phyloP scores from a whole-genome alignment of 2,329 filamentous ascomycete species.

The Phyllosticta ampelicida region DNA sequence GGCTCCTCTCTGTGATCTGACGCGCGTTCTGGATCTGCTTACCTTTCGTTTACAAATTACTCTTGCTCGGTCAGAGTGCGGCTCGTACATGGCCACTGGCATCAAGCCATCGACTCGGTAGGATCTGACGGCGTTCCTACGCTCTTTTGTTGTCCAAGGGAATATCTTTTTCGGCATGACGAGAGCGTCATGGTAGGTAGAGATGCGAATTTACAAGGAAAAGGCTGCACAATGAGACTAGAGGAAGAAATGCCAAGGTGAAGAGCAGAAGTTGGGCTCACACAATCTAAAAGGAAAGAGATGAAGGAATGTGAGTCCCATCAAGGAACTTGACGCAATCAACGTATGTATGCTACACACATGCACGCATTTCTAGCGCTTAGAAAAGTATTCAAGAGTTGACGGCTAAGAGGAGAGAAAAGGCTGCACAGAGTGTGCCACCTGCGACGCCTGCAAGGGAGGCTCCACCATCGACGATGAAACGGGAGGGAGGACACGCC shows the following conservation, averaged over 20 bases:
- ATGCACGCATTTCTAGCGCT: neutral
- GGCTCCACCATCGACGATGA: conserved; percentile 1
- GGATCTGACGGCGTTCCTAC: conserved; percentile 20
- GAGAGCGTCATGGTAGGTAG: neutral
- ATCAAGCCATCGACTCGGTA: conserved; percentile 30
- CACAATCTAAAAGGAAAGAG: neutral
- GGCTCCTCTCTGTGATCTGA: neutral
- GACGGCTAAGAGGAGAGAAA: neutral
- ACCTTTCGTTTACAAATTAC: neutral
- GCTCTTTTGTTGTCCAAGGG: conserved; percentile 34
- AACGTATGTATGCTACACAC: neutral
- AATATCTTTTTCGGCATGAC: conserved; percentile 31
- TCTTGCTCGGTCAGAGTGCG: neutral
- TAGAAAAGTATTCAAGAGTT: neutral
- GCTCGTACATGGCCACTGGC: conserved; percentile 20
- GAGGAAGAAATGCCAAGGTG: neutral
- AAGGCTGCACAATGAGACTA: neutral
- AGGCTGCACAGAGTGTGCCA: neutral
- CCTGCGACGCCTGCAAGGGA: conserved; percentile 6
- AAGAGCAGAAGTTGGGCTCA: neutral
- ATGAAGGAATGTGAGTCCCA: conserved; percentile 1
- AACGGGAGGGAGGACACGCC: conserved; percentile 1
- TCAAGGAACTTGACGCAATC: neutral
- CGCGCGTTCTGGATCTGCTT: neutral
- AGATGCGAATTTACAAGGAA: neutral